Percentiles rank a stretch among this genome's conserved stretches.
These are phyloP conservation scores for Quercus robur DNA, from an alignment of 306 rosid species.

Conservation along the genomic window DNA sequence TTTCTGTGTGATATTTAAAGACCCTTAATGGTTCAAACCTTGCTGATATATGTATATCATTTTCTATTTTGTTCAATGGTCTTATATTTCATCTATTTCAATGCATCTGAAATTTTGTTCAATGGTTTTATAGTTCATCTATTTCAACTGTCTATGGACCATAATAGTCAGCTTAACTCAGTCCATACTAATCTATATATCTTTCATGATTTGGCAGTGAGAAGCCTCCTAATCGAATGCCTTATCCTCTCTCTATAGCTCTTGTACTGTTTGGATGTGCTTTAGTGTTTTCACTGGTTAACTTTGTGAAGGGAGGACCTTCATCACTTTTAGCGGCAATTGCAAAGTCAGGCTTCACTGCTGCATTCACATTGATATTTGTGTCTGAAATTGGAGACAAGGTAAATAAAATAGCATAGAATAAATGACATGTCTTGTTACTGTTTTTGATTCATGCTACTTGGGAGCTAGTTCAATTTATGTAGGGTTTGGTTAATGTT, in stretches of 20 bases:
- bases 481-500: background rate
- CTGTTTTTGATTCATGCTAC: background rate
- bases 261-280: slow-evolving; percentile 77
- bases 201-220: slow-evolving; percentile 58
- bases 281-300: slow-evolving; percentile 71
- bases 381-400: slow-evolving; percentile 99
- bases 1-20: background rate
- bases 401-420: slow-evolving; percentile 41
- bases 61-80: background rate
- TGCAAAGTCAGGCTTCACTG: slow-evolving; percentile 93
- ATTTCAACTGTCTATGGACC: background rate
- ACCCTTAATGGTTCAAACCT: background rate
- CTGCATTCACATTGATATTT: slow-evolving; percentile 90
- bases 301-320: slow-evolving; percentile 87
- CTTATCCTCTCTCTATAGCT: slow-evolving; percentile 67
- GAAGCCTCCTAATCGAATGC: slow-evolving; percentile 60
- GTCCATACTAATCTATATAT: slow-evolving; percentile 21
- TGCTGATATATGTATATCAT: no score
- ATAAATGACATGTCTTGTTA: background rate
- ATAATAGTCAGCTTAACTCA: background rate
- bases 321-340: slow-evolving; percentile 69
- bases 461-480: background rate
- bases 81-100: background rate
- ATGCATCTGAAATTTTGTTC: background rate
- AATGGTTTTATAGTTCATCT: slow-evolving; percentile 13